Evolutionary conservation across 2,329 filamentous ascomycete genomes (phyloP), one percentile per base, ranked within the genome.

Genomic region (Aspergillus versicolor): DNA sequence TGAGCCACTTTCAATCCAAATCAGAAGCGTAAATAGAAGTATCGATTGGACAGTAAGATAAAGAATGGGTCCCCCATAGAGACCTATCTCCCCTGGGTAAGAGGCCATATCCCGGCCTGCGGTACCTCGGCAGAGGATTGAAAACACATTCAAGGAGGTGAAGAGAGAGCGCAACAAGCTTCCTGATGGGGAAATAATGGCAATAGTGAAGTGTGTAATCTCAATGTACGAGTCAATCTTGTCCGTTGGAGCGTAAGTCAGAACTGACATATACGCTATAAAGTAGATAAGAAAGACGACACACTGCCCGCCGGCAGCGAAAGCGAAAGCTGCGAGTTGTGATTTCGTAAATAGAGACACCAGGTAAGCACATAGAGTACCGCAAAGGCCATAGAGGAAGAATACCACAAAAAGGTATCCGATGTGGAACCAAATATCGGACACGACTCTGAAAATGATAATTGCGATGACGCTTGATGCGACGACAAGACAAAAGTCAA

Each of bases 401-500:
- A 96, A 86, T 40, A 95, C 81, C 12, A 93, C 74, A 70, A 95
- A 96, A 9, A 97, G 77, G 69, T 95, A 96, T 42, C 86, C 89
- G 4, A 92, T 79, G 56, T 88, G 82, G 65, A 90, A 96, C 86
- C 90, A 96, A 5, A 88, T 81, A 54, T 79, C 70, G 22, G 78
- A 79, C 22, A 83, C 74, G 2, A 81, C 84, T 1, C 82, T 84
- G 72, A 92, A 92, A 21, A 96, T 84, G 24, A 84, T 84, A 21
- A 87, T 84, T 8, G 84, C 81, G 9, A 94, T 66, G 7, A 86
- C 85, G 19, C 87, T 86, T 24, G 86, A 83, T 3, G 84, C 65
- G 13, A 95, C 69, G 1, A 91, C 87, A 55, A 95, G 86, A 43
- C 84, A 70, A 62, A 92, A 91, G 75, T 97, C 92, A 67, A 96